These are phyloP conservation scores for Aspergillus cejpii DNA, from an alignment of 2,329 filamentous ascomycete species.

Conservation along the genomic window DNA sequence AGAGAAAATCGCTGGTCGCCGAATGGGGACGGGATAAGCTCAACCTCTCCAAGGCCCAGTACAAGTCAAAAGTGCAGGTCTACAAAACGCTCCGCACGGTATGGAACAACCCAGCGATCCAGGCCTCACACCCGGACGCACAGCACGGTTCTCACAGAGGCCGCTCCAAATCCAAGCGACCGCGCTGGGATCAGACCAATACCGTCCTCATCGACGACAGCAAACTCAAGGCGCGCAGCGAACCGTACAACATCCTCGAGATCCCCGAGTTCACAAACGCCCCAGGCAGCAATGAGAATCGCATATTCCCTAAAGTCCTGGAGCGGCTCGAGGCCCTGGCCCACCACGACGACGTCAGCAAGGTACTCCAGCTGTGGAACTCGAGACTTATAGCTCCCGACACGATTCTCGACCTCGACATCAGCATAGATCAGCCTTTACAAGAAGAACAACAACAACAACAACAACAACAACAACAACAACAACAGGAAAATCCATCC, in stretches of 20 bases:
- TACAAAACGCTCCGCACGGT: slow-evolving; percentile 76
- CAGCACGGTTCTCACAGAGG: background rate
- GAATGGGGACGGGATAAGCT: slow-evolving; percentile 75
- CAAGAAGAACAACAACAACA: background rate
- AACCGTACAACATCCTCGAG: slow-evolving; percentile 75
- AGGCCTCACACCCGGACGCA: slow-evolving; percentile 37
- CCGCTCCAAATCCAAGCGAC: slow-evolving; percentile 14
- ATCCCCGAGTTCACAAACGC: slow-evolving; percentile 66
- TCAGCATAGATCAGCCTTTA: slow-evolving; percentile 9
- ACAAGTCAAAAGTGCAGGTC: slow-evolving; percentile 66
- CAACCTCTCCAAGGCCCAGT: slow-evolving; percentile 59
- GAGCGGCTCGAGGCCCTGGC: slow-evolving; percentile 49
- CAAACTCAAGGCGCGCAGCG: slow-evolving; percentile 66
- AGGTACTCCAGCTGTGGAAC: slow-evolving; percentile 35
- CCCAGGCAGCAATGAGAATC: slow-evolving; percentile 36
- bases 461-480: background rate
- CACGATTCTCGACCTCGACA: slow-evolving; percentile 20
- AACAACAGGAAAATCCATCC: background rate
- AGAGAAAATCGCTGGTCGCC: slow-evolving; percentile 55
- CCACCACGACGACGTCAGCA: slow-evolving; percentile 45
- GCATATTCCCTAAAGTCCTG: slow-evolving; percentile 47
- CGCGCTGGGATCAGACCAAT: slow-evolving; percentile 70
- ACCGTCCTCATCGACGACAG: slow-evolving; percentile 89
- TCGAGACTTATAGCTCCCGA: slow-evolving; percentile 2
- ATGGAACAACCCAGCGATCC: slow-evolving; percentile 53